Evolutionary conservation across 208 protist genomes (phyloP).

Genomic region (Plasmodiophora brassicae): DNA sequence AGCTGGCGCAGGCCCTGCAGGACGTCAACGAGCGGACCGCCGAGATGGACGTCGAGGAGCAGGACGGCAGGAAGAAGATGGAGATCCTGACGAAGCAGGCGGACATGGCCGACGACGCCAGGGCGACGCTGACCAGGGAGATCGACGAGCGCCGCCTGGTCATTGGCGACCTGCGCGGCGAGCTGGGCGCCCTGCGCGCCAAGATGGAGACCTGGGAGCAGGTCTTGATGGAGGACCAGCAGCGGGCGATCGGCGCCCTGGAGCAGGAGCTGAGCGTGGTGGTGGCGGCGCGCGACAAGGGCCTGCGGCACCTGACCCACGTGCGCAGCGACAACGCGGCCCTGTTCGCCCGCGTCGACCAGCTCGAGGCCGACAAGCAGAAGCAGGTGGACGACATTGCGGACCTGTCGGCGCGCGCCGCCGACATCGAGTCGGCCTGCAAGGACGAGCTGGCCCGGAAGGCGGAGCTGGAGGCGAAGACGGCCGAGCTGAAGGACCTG

Average conservation of each 20-base stretch:
- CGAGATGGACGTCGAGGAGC: conserved; percentile 1
- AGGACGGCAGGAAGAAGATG: background rate
- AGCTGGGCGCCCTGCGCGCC: background rate
- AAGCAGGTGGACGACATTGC: background rate
- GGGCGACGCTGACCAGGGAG: background rate
- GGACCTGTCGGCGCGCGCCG: background rate
- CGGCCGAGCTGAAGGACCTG: background rate
- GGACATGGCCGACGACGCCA: background rate
- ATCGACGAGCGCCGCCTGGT: background rate
- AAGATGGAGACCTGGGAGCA: conserved; percentile 2
- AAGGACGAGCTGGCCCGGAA: background rate
- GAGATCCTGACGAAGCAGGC: background rate
- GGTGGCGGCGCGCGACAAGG: background rate
- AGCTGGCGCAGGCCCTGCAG: conserved; percentile 24
- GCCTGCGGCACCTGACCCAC: background rate
- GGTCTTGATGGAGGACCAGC: background rate
- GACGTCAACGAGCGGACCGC: background rate
- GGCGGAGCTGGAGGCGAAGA: background rate
- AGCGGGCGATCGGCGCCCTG: background rate
- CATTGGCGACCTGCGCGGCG: background rate
- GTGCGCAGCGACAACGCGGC: background rate
- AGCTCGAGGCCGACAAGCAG: background rate
- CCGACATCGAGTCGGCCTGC: background rate
- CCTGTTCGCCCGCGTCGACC: background rate
- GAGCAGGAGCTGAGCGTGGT: background rate